Conservation (phyloP, 179 eudicot genomes). For the Spinacia oleracea region DNA sequence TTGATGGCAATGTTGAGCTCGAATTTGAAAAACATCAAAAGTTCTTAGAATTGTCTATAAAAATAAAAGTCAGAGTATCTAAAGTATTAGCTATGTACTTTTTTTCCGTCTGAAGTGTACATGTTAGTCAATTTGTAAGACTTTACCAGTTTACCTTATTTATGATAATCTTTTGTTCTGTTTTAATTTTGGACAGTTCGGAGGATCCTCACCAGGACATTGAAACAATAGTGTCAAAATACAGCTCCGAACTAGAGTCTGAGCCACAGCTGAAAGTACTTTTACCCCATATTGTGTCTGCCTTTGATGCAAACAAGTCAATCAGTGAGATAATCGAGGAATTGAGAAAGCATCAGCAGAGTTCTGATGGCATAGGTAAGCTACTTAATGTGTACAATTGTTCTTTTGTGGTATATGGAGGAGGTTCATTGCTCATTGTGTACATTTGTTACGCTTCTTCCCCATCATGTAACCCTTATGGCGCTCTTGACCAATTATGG, state of each 20-base stretch:
- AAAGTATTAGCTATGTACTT: neutral
- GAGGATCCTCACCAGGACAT: slow-evolving; percentile 75
- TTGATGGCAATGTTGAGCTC: neutral
- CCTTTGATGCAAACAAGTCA: slow-evolving; percentile 69
- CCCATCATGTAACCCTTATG: neutral
- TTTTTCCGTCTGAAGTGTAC: neutral
- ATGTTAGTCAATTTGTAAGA: neutral
- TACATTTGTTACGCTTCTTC: neutral
- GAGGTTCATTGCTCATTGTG: neutral
- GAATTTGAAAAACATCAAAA: neutral
- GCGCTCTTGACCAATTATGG: neutral
- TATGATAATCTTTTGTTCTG: neutral
- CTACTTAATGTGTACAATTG: neutral
- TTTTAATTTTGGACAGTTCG: slow-evolving; percentile 44
- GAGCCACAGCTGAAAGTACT: slow-evolving; percentile 72
- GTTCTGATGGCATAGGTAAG: slow-evolving; percentile 67
- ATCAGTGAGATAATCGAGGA: slow-evolving; percentile 58
- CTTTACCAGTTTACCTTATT: neutral
- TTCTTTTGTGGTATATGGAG: neutral
- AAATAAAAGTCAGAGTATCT: neutral
- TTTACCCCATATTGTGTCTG: slow-evolving; percentile 70
- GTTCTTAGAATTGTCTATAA: neutral
- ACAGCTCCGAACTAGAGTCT: slow-evolving; percentile 67
- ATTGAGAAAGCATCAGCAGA: slow-evolving; percentile 61
- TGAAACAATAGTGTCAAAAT: slow-evolving; percentile 47